A percentile compares a stretch with the other conserved stretches of the same genome.
Conservation (phyloP, 2,329 filamentous ascomycete species). For the Cadophora malorum region DNA sequence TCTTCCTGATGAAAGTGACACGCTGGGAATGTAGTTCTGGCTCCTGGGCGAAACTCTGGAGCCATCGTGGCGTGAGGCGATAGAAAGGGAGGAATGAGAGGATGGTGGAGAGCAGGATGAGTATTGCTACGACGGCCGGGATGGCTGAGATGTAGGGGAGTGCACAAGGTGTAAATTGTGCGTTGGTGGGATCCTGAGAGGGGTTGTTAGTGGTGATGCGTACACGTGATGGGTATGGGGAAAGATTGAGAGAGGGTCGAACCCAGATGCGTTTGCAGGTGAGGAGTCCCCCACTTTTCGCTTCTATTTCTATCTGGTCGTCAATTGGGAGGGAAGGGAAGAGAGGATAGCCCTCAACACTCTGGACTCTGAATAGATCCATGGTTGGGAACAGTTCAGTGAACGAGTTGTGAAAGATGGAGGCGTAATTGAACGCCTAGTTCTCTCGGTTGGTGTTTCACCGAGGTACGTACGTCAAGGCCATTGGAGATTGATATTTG, state of each 20-base stretch:
- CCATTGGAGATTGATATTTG: neutral
- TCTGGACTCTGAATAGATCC: conserved; percentile 22
- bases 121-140: conserved; percentile 41
- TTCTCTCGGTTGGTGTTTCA: conserved; percentile 11
- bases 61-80: conserved; percentile 54
- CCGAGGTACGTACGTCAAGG: conserved; percentile 16
- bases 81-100: conserved; percentile 37
- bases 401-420: neutral
- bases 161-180: conserved; percentile 39
- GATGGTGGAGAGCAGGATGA: conserved; percentile 42
- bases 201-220: neutral
- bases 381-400: neutral
- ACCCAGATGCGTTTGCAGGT: conserved; percentile 27
- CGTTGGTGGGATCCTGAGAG: conserved; percentile 41
- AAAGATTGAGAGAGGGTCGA: neutral
- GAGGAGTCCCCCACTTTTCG: neutral
- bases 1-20: conserved; percentile 40
- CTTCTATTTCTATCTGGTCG: no score
- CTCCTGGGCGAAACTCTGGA: conserved; percentile 57
- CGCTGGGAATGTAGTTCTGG: conserved; percentile 44
- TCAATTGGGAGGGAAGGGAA: neutral
- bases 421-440: neutral
- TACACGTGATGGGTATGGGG: conserved; percentile 17
- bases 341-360: conserved; percentile 4
- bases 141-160: conserved; percentile 41